Percentiles rank a stretch among this genome's conserved stretches.
Conservation (phyloP, 495 filamentous ascomycete genomes). For the Penicillium manginii region DNA sequence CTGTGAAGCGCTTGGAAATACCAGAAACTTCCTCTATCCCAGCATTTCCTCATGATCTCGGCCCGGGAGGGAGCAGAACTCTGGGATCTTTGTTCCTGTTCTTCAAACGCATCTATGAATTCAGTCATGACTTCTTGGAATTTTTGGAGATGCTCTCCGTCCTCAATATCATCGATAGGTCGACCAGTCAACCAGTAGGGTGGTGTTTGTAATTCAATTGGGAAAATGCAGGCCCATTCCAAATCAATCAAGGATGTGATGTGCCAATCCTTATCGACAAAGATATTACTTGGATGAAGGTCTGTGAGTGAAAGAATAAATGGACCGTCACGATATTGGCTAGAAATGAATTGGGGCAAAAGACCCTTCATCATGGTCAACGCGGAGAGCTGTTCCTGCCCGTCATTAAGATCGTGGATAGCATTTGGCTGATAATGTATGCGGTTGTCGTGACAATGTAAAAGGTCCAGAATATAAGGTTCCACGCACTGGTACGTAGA, state of each 20-base stretch:
- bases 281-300: conserved; percentile 35
- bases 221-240: conserved; percentile 35
- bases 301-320: conserved; percentile 30
- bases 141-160: conserved; percentile 2
- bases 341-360: conserved; percentile 24
- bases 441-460: conserved; percentile 33
- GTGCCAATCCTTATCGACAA: conserved; percentile 28
- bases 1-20: conserved; percentile 32
- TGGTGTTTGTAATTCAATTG: conserved; percentile 29
- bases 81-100: conserved; percentile 10
- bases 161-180: conserved; percentile 24
- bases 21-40: conserved; percentile 26
- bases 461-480: conserved; percentile 29
- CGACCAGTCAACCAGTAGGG: conserved; percentile 31
- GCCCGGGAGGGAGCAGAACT: not conserved
- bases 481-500: conserved; percentile 31
- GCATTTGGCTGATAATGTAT: conserved; percentile 37
- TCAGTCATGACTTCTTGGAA: conserved; percentile 4
- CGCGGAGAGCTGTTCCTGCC: conserved; percentile 30
- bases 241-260: conserved; percentile 33
- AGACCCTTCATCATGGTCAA: conserved; percentile 31
- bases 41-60: conserved; percentile 23
- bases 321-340: conserved; percentile 25
- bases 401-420: conserved; percentile 23
- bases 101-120: conserved; percentile 11